A percentile compares a stretch with the other conserved stretches of the same genome.
These are phyloP conservation scores for Epicoccum sorghinum DNA, from an alignment of 2,329 filamentous ascomycete genomes.

Conservation along the genomic window DNA sequence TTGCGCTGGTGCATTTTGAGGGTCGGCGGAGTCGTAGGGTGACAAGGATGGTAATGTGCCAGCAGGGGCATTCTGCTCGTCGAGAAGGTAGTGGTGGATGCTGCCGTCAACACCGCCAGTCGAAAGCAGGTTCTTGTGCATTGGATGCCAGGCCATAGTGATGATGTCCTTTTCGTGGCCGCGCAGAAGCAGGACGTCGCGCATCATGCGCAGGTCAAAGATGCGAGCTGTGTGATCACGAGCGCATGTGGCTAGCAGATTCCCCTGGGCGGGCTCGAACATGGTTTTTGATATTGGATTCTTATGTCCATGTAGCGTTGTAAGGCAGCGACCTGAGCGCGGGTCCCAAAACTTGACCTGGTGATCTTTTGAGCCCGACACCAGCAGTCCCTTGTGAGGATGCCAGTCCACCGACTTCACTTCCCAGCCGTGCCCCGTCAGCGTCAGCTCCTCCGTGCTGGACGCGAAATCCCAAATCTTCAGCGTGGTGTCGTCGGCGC, in stretches of 20 bases:
- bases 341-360: slow-evolving; percentile 98
- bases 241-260: slow-evolving; percentile 88
- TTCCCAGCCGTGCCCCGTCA: slow-evolving; percentile 97
- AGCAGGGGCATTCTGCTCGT: slow-evolving; percentile 85
- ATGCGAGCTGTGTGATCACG: slow-evolving; percentile 91
- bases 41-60: slow-evolving; percentile 75
- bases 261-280: slow-evolving; percentile 85
- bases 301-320: slow-evolving; percentile 94
- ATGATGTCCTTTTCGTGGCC: slow-evolving; percentile 97
- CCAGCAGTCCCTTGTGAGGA: slow-evolving; percentile 88
- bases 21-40: slow-evolving; percentile 82
- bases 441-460: slow-evolving; percentile 78
- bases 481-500: slow-evolving; percentile 88
- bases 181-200: slow-evolving; percentile 89
- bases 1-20: slow-evolving; percentile 78
- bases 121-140: slow-evolving; percentile 86
- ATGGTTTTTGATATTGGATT: slow-evolving; percentile 93
- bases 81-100: slow-evolving; percentile 91
- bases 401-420: slow-evolving; percentile 98
- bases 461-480: slow-evolving; percentile 97
- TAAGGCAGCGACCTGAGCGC: slow-evolving; percentile 85
- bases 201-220: slow-evolving; percentile 97
- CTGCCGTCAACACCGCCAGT: slow-evolving; percentile 91
- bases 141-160: slow-evolving; percentile 89
- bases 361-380: slow-evolving; percentile 97